Conservation (phyloP, 768 basidiomycete species). For the Kwoniella mangroviensis region DNA sequence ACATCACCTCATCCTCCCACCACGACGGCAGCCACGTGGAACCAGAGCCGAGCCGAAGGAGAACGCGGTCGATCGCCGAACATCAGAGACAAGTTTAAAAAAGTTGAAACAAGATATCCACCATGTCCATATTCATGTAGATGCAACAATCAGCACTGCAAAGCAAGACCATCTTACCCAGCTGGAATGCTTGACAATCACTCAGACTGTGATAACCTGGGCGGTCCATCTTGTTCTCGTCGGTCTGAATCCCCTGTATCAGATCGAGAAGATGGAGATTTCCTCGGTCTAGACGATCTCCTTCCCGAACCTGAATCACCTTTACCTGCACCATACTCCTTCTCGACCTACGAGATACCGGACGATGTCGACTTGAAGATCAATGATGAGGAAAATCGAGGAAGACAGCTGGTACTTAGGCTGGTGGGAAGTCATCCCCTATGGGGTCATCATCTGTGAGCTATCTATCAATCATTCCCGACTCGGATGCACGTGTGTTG, state of each 20-base stretch:
- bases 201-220: conserved; percentile 6
- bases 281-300: conserved; percentile 46
- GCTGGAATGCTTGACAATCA: conserved; percentile 5
- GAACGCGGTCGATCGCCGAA: background rate
- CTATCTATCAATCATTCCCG: background rate
- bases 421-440: conserved; percentile 54
- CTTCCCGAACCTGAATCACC: conserved; percentile 54
- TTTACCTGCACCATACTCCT: conserved; percentile 47
- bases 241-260: background rate
- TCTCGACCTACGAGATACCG: conserved; percentile 42
- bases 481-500: conserved; percentile 7
- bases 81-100: background rate
- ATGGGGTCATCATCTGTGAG: conserved; percentile 56
- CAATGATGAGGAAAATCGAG: conserved; percentile 8
- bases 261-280: conserved; percentile 31
- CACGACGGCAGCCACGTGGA: background rate
- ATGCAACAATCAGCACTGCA: background rate
- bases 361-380: conserved; percentile 25
- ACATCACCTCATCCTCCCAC: background rate
- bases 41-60: too few species aligned
- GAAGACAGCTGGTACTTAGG: conserved; percentile 36
- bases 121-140: too few species aligned
- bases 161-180: background rate
- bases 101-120: too few species aligned
- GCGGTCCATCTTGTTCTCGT: conserved; percentile 7